Base-by-base conservation (phyloP, 352 stramenopile genomes). In the Aphanomyces euteiches region DNA sequence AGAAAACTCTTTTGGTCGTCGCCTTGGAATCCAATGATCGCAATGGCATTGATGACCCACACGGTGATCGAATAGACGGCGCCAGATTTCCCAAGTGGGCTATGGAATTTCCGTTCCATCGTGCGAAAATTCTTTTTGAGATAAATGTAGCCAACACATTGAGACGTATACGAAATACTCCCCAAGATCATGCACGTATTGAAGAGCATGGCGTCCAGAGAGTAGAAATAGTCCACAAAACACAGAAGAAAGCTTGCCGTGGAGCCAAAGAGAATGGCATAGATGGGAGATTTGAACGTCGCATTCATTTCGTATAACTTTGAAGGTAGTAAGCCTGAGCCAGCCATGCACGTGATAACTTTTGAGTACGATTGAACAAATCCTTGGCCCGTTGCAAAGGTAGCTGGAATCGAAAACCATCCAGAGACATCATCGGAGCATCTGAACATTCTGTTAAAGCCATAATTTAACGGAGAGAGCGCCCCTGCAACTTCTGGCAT, bases 91-190 rank as follows among this genome's bases (percentile, higher is more conserved):
- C 75, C 77, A 6, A 82, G 71, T 2, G 77, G 77, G 19, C 72
- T 82, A 39, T 54, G 75, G 36, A 80, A 82, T 6, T 39, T 39
- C 0, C 54, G 54, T 37, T 37, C 15, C 15, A 61, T 37, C 6
- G 13, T 39, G 54, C 21, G 13, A 39, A 40, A 39, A 37, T 76
- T 45, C 2, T 34, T 56, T 53, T 74, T 70, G 47, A 79, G 47
- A 38, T 70, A 76, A 39, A 79, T 75, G 72, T 79, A 79, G 37
- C 74, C 74, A 50, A 76, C 63, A 48, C 72, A 77, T 59, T 77
- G 74, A 1, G 66, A 59, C 34, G 60, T 65, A 68, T 79, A 79
- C 3, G 72, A 34, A n/a, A 66, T 39, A n/a, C 74, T 71, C 10
- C 67, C 74, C 4, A 43, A 54, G 1, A 67, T 47, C 43, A 76